Base-by-base conservation (phyloP, 108 stramenopile genomes). In the Cyclostephanos invisitatus region DNA sequence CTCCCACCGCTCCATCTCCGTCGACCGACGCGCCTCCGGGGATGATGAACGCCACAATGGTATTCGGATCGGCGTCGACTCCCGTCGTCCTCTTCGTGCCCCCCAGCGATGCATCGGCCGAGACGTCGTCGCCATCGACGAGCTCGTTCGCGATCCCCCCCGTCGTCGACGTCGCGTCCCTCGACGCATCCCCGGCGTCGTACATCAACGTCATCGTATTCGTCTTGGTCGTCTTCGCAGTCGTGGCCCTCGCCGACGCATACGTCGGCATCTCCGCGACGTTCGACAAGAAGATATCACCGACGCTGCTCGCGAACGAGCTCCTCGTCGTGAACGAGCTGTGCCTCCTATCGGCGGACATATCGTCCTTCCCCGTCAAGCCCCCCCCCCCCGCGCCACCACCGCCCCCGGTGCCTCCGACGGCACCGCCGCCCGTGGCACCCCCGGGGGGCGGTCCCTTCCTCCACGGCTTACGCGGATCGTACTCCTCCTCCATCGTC, bases 381-480 rank as follows among this genome's bases (percentile, higher is more conserved):
- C 40, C 40, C 10, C 40, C 40, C 8, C 11, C 40, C 11, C 36
- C 36, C 36, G 36, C 36, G 5, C 36, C 36, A 3, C 36, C 36
- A 3, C 36, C 36, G 36, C 36, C 36, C 36, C 36, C 36, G 36
- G 36, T 7, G 36, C 3, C 36, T 3, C 3, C 36, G 36, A 37
- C 36, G 36, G n/a, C n/a, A n/a, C n/a, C 36, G 36, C 5, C 36
- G 36, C 36, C 36, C 36, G 36, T 37, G 36, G 36, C 36, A 7
- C 36, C 36, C 36, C 3, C 36, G 5, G 5, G 53, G 12, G 68
- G 7, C 21, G 68, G 27, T n/a, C 44, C 18, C 42, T 44, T 47
- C 27, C 66, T 18, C 63, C 63, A 64, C 11, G 63, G 63, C 40
- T 64, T 64, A 12, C 63, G 38, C 0, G 63, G 38, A 25, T 64